Evolutionary conservation across 345 rosid species (phyloP), one percentile per base, ranked within the genome.

Genomic region (Eutrema heterophyllum): DNA sequence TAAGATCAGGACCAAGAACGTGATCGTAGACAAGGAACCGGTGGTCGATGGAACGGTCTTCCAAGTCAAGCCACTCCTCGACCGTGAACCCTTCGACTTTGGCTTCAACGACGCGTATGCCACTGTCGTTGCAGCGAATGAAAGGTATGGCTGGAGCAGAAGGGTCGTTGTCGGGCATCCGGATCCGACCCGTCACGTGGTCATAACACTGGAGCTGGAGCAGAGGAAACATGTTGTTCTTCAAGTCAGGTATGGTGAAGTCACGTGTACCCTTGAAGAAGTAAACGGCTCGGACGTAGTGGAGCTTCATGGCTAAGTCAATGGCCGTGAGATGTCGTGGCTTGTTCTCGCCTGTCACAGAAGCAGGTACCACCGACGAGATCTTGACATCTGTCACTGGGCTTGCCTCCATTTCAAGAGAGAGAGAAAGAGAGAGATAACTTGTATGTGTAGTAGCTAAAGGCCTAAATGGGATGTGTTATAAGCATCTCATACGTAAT

Each of bases 231-330:
- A 85, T 81, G 4, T 80, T 81, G 6, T 9, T 18, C 82, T 88
- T 92, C 32, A 89, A 32, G 64, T 84, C 82, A 5, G 35, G 7
- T 1, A 70, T 71, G 3, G 85, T 68, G 36, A 91, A 73, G 3
- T 72, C 87, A n/a, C 53, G 55, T 7, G 55, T 21, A 15, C 32
- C 35, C 27, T 51, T 38, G 79, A 92, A 87, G 74, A 87, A 80
- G 80, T 92, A 92, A 12, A 90, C 83, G 0, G 84, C 90, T 70
- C 68, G 82, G 29, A 92, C 64, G 71, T 87, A 88, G 71, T 92
- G 96, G 16, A 92, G 90, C 75, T 92, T 92, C 84, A 92, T 35
- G 70, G 83, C 88, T 30, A 92, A 81, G 86, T 90, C 98, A 69
- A 84, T 67, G 81, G 81, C 43, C 1, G 85, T 75, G 5, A 90